Base-by-base conservation (phyloP, 164 flowering plant species). In the Vitis riparia region DNA sequence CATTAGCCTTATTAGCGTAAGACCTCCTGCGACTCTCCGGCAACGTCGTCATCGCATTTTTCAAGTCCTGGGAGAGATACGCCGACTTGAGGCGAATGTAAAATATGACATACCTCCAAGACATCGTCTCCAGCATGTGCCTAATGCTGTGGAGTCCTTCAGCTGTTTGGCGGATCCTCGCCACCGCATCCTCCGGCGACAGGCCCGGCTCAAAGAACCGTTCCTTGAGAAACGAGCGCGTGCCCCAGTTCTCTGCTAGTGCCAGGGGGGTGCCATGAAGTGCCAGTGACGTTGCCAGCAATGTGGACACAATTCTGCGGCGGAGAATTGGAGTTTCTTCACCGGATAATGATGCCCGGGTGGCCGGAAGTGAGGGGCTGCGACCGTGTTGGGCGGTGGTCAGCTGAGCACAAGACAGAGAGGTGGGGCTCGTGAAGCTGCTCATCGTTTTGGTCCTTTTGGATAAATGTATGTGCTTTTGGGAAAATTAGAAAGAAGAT, bases 101-200 rank as follows among this genome's bases (percentile, higher is more conserved):
- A 69, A 83, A 87, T 44, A 89, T 72, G 57, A 88, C 89, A 76
- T 90, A 90, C 86, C 89, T 91, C 93, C 97, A 92, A 0, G 97
- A 81, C 92, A 82, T 85, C 44, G 81, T 86, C 23, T 94, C 97
- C 67, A 94, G 19, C 98, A 94, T 94, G n/a, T 83, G 77, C 71
- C 94, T 83, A 37, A 92, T 66, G 71, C 86, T 79, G 62, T 86
- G 94, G 19, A 94, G 71, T 16, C 98, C 97, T 69, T 94, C 89
- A 0, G 94, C 86, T 2, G 96, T 94, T 62, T 94, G 92, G 68
- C 75, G 75, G 65, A 94, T 94, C 59, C 97, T 77, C 2, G 88
- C 92, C 55, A 65, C 91, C 15, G 98, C 87, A 47, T 91, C 96
- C 63, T 92, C 97, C 11, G 93, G 93, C 1, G 98, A 88, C 59